A percentile compares a stretch with the other conserved stretches of the same genome.
These are phyloP conservation scores for Abortiporus biennis DNA, from an alignment of 1,284 basidiomycete genomes.

Conservation along the genomic window DNA sequence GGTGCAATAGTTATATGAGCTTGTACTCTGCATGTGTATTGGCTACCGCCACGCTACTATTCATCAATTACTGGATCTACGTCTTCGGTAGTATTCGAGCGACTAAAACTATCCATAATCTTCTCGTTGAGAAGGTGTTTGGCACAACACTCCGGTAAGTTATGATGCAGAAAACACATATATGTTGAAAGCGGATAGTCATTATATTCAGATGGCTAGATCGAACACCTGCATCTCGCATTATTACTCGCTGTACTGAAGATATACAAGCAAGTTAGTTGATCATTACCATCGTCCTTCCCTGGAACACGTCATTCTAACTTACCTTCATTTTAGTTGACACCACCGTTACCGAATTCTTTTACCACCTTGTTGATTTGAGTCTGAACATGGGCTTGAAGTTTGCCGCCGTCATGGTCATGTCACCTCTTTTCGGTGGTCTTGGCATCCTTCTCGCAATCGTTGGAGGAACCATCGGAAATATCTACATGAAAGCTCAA, in stretches of 20 bases:
- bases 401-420: constrained; percentile 32
- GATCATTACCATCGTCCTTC: background rate
- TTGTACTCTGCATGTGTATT: no score
- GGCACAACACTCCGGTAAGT: constrained; percentile 39
- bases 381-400: constrained; percentile 18
- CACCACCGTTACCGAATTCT: constrained; percentile 19
- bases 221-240: constrained; percentile 47
- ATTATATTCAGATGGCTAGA: constrained; percentile 35
- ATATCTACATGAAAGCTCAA: constrained; percentile 63
- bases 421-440: constrained; percentile 32
- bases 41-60: constrained; percentile 25
- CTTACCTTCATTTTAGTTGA: constrained; percentile 19
- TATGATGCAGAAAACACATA: background rate
- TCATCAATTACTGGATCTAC: constrained; percentile 23
- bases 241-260: constrained; percentile 52
- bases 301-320: background rate
- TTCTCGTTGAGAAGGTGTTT: constrained; percentile 46
- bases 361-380: constrained; percentile 32
- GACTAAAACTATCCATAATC: constrained; percentile 45
- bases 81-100: constrained; percentile 38
- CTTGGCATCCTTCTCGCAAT: constrained; percentile 30
- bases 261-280: constrained; percentile 31
- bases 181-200: no score
- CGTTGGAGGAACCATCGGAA: constrained; percentile 34
- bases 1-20: constrained; percentile 35